phyloP scores from a whole-genome alignment of 2,329 filamentous ascomycete species.

The Aspergillus hortae region DNA sequence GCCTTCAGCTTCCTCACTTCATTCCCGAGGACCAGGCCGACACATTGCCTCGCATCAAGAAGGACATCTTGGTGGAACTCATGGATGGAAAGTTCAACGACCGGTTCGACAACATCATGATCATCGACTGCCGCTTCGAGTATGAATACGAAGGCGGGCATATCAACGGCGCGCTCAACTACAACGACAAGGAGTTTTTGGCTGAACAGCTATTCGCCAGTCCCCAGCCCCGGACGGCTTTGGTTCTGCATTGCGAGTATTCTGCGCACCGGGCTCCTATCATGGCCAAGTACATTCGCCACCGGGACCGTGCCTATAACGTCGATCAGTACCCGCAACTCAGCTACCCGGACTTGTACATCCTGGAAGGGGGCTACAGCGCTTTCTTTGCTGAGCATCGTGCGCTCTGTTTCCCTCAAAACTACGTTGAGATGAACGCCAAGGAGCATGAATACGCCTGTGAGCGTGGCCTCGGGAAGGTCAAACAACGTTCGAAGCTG shows the following conservation, averaged over 20 bases:
- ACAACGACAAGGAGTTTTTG: conserved; percentile 91
- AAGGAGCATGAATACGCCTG: conserved; percentile 89
- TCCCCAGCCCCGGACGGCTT: conserved; percentile 67
- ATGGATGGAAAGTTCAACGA: conserved; percentile 79
- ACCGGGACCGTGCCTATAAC: conserved; percentile 82
- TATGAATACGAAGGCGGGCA: conserved; percentile 98
- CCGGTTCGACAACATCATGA: conserved; percentile 73
- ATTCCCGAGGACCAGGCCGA: conserved; percentile 75
- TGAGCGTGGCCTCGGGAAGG: conserved; percentile 88
- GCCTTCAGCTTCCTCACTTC: conserved; percentile 78
- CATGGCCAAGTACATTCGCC: conserved; percentile 91
- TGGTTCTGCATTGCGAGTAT: conserved; percentile 98
- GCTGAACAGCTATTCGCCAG: conserved; percentile 72
- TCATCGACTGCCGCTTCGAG: conserved; percentile 97
- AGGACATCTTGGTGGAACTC: conserved; percentile 77
- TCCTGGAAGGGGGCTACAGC: conserved; percentile 94
- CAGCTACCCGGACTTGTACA: conserved; percentile 96
- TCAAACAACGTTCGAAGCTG: conserved; percentile 84
- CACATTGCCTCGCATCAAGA: conserved; percentile 80
- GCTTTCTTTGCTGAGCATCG: conserved; percentile 80
- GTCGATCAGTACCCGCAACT: conserved; percentile 80
- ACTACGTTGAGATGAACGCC: conserved; percentile 94
- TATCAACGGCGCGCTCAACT: conserved; percentile 89
- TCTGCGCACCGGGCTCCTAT: conserved; percentile 93
- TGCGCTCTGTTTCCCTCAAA: conserved; percentile 81